phyloP scores from a whole-genome alignment of 2,329 filamentous ascomycete genomes.

The Eutypa lata region DNA sequence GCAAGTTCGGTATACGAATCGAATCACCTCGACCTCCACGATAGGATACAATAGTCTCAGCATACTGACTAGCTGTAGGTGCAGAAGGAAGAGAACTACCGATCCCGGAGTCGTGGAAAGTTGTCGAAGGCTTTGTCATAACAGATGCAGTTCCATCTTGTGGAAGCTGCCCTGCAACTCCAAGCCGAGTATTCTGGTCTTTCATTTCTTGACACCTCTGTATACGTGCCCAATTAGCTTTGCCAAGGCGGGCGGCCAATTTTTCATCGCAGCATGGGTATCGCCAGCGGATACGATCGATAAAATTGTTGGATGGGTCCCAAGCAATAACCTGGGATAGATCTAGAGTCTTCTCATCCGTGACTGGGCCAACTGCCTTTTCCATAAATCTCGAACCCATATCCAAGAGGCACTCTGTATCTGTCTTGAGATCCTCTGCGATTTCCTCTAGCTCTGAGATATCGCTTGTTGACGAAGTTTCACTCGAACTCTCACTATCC shows the following conservation, averaged over 20 bases:
- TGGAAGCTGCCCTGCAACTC: not conserved
- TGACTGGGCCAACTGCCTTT: constrained; percentile 5
- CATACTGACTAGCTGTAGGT: not conserved
- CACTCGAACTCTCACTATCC: not conserved
- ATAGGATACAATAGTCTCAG: constrained; percentile 11
- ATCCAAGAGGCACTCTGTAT: constrained; percentile 14
- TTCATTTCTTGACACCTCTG: not conserved
- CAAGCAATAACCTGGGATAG: not conserved
- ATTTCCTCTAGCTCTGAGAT: constrained; percentile 9
- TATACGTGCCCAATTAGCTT: constrained; percentile 3
- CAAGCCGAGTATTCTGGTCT: not conserved
- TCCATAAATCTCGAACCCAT: constrained; percentile 12
- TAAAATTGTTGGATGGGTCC: constrained; percentile 6
- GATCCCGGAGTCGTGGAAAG: constrained; percentile 1
- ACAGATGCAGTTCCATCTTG: no score
- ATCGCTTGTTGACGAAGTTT: not conserved
- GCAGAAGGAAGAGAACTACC: constrained; percentile 3
- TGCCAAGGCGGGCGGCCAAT: constrained; percentile 1
- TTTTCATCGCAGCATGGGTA: constrained; percentile 2
- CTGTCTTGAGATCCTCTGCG: constrained; percentile 15
- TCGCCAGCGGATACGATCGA: constrained; percentile 4
- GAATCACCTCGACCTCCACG: constrained; percentile 5
- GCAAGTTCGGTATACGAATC: constrained; percentile 7
- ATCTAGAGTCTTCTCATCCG: constrained; percentile 4
- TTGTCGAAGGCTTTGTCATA: not conserved